phyloP scores from a whole-genome alignment of 2,329 filamentous ascomycete species.

The Trichoderma polysporum region DNA sequence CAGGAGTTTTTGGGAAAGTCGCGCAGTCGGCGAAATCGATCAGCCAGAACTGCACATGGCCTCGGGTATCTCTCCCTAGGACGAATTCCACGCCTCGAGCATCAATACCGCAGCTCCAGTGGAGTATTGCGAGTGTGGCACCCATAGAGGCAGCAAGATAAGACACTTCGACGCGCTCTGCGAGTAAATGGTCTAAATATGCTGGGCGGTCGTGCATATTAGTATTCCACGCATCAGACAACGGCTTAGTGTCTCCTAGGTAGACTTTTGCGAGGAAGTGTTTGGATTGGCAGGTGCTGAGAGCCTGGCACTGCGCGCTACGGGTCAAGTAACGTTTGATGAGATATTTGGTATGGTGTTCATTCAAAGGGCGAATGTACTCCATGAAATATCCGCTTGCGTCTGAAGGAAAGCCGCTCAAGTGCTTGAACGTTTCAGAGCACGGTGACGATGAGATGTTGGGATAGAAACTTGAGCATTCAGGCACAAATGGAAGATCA shows the following conservation, averaged over 20 bases:
- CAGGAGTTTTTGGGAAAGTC: slow-evolving; percentile 5
- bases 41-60: slow-evolving; percentile 25
- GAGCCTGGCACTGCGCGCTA: slow-evolving; percentile 19
- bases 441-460: slow-evolving; percentile 12
- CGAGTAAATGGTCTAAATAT: slow-evolving; percentile 27
- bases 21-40: slow-evolving; percentile 27
- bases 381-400: slow-evolving; percentile 23
- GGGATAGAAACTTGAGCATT: slow-evolving; percentile 16
- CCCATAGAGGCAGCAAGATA: slow-evolving; percentile 25
- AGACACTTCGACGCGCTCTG: slow-evolving; percentile 2
- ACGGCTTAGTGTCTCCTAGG: slow-evolving; percentile 20
- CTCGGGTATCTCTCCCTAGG: slow-evolving; percentile 21
- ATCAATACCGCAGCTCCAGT: slow-evolving; percentile 29
- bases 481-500: slow-evolving; percentile 19
- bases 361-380: slow-evolving; percentile 22
- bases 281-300: not conserved
- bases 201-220: slow-evolving; percentile 22
- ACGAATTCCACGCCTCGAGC: slow-evolving; percentile 28
- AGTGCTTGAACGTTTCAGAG: slow-evolving; percentile 12
- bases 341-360: slow-evolving; percentile 22
- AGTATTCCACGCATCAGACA: slow-evolving; percentile 20
- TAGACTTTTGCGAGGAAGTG: slow-evolving; percentile 23
- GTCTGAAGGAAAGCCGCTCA: slow-evolving; percentile 16
- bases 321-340: slow-evolving; percentile 19
- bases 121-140: slow-evolving; percentile 26